Base-by-base conservation (phyloP, 106 monocot species). In the Dendrobium huoshanense region DNA sequence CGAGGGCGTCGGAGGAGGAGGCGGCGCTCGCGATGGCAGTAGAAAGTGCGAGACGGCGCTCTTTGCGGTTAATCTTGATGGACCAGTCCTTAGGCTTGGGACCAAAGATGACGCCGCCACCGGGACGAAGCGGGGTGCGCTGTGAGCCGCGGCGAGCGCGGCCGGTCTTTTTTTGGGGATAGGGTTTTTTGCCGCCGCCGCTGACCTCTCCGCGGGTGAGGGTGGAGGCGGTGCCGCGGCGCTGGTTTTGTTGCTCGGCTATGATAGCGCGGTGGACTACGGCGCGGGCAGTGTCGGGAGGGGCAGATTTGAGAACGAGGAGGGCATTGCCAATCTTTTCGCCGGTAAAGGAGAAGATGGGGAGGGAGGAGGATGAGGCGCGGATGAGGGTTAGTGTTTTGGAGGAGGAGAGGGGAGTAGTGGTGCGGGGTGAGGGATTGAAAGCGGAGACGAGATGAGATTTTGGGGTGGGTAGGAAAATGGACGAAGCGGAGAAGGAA, bases 1-100 rank as follows among this genome's bases (percentile, higher is more conserved):
- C 87, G 75, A 91, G 64, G 15, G 88, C 92, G 41, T 87, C 88
- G 13, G 78, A 84, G 2, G 92, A 85, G 4, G 75, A 49, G 43
- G 84, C 92, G 16, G 91, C 94, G 72, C 91, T 94, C 67, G 94
- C 83, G 64, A 97, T 85, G 77, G 97, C 97, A 17, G 97, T 97
- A 64, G 97, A 97, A 25, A 97, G 75, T 48, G 97, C 90, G 51
- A 97, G 87, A 40, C 88, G 88, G 86, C 92, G 94, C 92, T 97
- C 97, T 92, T 94, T 97, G 86, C 97, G 92, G 87, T 97, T 97
- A 82, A 98, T 98, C 84, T 98, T 98, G 82, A 91, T 84, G 91
- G 83, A 83, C 97, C 97, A 98, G 83, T 98, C 97, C 72, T 87
- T 87, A 41, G 97, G 97, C 79, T 92, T 92, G 75, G 94, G 97